These are phyloP conservation scores for Periconia sp. DNA, from an alignment of 2,329 filamentous ascomycete species.

Conservation along the genomic window DNA sequence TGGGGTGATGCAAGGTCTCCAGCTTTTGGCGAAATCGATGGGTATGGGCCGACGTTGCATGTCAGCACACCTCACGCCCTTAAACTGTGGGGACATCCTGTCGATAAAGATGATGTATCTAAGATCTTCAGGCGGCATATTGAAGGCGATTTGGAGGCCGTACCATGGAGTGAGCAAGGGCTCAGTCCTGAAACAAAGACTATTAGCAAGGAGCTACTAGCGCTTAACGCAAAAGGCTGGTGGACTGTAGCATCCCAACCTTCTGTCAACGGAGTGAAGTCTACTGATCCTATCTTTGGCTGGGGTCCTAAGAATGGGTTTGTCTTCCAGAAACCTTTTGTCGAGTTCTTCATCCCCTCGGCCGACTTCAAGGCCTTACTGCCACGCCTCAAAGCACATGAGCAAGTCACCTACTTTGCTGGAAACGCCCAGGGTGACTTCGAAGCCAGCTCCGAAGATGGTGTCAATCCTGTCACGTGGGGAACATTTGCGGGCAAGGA, in stretches of 20 bases:
- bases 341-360: conserved; percentile 88
- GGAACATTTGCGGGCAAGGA: conserved; percentile 95
- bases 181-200: conserved; percentile 81
- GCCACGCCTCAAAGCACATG: conserved; percentile 68
- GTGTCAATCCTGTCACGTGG: conserved; percentile 95
- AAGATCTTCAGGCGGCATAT: conserved; percentile 82
- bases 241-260: conserved; percentile 97
- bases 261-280: conserved; percentile 84
- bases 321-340: conserved; percentile 97
- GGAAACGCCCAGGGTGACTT: conserved; percentile 81
- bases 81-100: conserved; percentile 83
- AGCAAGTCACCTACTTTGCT: conserved; percentile 85
- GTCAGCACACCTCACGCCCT: conserved; percentile 85
- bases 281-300: conserved; percentile 79
- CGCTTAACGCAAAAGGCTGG: conserved; percentile 83
- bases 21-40: conserved; percentile 95
- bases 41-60: conserved; percentile 96
- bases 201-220: conserved; percentile 77
- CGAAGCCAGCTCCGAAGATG: conserved; percentile 67
- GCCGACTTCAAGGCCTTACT: conserved; percentile 74
- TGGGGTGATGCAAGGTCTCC: conserved; percentile 88
- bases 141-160: conserved; percentile 75
- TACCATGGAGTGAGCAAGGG: conserved; percentile 94
- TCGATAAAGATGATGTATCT: conserved; percentile 73
- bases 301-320: conserved; percentile 94